Conservation (phyloP, 306 rosid species). For the Ceratonia siliqua region DNA sequence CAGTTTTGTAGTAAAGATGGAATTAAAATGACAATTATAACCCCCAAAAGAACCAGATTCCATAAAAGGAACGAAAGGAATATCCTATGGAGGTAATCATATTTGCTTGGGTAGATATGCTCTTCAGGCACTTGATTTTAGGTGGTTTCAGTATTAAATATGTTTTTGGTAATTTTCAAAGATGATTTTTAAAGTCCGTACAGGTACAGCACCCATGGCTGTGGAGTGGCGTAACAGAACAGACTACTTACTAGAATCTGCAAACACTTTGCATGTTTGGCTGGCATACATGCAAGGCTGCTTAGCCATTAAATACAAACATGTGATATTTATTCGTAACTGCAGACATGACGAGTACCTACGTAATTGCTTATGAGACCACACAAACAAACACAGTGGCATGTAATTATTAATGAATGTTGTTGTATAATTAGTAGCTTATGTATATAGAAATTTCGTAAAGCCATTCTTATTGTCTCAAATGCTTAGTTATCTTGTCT, state of each 20-base stretch:
- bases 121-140: no score
- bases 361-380: conserved; percentile 20
- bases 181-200: background rate
- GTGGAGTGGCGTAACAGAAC: conserved; percentile 6
- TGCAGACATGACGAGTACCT: conserved; percentile 41
- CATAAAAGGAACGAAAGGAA: no score
- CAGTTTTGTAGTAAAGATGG: no score
- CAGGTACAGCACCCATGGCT: background rate
- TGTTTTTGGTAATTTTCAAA: no score
- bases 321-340: conserved; percentile 38
- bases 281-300: conserved; percentile 45
- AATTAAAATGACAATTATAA: no score
- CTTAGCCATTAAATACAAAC: conserved; percentile 44
- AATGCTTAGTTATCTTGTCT: background rate
- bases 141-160: no score
- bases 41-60: no score
- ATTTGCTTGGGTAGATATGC: no score
- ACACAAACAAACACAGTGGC: conserved; percentile 3
- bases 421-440: conserved; percentile 2
- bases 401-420: background rate
- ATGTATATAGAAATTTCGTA: background rate
- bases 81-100: no score
- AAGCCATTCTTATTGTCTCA: background rate
- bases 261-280: conserved; percentile 32
- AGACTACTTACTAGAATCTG: conserved; percentile 18